Evolutionary conservation across 805 yeast genomes (phyloP), one percentile per base, ranked within the genome.

Genomic region (Lipomyces spencermartinsiae): DNA sequence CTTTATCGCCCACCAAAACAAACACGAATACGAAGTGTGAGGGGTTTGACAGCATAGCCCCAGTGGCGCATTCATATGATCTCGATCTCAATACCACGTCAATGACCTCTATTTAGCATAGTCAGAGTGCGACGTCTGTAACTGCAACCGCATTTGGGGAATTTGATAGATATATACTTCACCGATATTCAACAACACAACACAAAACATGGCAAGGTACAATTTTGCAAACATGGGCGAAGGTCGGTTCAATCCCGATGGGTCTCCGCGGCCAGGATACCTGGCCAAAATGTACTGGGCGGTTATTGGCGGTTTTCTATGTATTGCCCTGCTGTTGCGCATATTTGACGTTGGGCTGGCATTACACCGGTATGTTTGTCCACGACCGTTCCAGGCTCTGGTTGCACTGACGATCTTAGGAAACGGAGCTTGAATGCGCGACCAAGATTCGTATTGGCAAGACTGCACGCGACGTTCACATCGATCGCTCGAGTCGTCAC

Each of bases 231-330:
- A 68, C 53, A 55, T 37, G 56, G 73, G 74, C 54, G 61, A 68
- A 14, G 73, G 74, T 37, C 29, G 57, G 43, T 71, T 64, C 67
- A 66, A 68, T 35, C 34, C 63, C 31, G 73, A 71, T 29, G 74
- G 74, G 33, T 62, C 67, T 7, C 76, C 74, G 6, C 73, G 74
- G 31, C 76, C 76, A 5, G 76, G 75, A 9, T 74, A 68, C 43
- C 61, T 73, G 33, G 77, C 74, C 12, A 37, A 67, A 49, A 62
- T 73, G 68, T 73, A 66, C 68, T 74, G 76, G 76, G 71, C 66
- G 8, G 69, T 59, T 16, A 64, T 73, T 29, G 76, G 76, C 10
- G 65, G 72, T 7, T 19, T 73, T 43, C 37, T 74, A n/a, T 73
- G 62, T 1, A 53, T 68, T 14, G 67, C 66, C 4, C 46, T 68